These are phyloP conservation scores for Penicillium antarcticum DNA, from an alignment of 495 filamentous ascomycete genomes.

Conservation along the genomic window DNA sequence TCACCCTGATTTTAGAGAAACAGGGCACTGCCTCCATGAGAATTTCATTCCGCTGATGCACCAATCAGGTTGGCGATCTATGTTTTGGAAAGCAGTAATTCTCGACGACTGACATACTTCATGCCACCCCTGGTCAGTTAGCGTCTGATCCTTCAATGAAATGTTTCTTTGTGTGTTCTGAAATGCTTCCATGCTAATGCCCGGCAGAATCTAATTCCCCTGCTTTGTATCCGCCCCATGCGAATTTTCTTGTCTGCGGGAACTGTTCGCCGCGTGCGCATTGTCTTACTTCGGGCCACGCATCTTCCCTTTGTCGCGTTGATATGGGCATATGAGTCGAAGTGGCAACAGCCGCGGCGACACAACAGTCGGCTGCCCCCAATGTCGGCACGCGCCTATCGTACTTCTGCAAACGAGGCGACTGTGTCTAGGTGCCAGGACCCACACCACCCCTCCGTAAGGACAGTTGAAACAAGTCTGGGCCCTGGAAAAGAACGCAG, in stretches of 20 bases:
- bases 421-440: conserved; percentile 29
- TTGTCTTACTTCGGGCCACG: conserved; percentile 71
- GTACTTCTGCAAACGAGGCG: conserved; percentile 24
- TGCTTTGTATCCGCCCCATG: conserved; percentile 79
- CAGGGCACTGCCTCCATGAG: not conserved
- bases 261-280: conserved; percentile 67
- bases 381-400: conserved; percentile 16
- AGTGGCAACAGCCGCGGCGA: conserved; percentile 26
- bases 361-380: conserved; percentile 25
- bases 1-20: not conserved
- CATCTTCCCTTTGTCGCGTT: conserved; percentile 62
- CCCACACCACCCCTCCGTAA: conserved; percentile 24
- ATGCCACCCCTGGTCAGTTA: conserved; percentile 59
- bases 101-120: conserved; percentile 77
- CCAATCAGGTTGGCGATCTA: conserved; percentile 54
- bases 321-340: conserved; percentile 59
- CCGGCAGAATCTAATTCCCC: conserved; percentile 74
- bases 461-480: conserved; percentile 15
- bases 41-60: conserved; percentile 4
- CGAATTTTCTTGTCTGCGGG: conserved; percentile 72
- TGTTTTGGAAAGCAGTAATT: conserved; percentile 72
- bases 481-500: conserved; percentile 18
- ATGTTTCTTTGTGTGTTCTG: conserved; percentile 10
- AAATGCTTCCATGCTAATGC: conserved; percentile 22
- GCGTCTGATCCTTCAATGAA: not conserved